These are phyloP conservation scores for Caryopteris hybrid DNA, from an alignment of 305 asterid species.

Conservation along the genomic window DNA sequence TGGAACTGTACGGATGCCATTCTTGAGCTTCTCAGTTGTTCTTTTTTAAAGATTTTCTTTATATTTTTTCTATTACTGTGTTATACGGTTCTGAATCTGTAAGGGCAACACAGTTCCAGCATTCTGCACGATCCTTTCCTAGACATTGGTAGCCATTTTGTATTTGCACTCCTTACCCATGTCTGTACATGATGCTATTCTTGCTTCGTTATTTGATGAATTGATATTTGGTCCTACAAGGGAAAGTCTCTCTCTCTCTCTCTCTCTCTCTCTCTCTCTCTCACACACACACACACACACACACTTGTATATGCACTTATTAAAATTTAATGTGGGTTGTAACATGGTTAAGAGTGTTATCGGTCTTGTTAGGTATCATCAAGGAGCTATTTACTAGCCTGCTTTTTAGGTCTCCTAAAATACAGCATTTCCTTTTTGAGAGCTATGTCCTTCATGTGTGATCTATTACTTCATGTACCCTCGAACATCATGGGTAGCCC, in stretches of 20 bases:
- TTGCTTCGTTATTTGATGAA: neutral
- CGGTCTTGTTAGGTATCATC: neutral
- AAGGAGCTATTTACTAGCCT: neutral
- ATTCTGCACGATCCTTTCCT: neutral
- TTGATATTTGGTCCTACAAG: neutral
- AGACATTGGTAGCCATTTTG: neutral
- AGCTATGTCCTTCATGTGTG: neutral
- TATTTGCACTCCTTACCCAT: neutral
- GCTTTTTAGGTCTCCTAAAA: neutral
- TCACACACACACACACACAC: neutral
- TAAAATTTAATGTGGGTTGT: neutral
- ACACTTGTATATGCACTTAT: neutral
- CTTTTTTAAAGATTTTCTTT: neutral
- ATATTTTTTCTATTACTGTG: neutral
- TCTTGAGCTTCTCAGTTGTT: neutral
- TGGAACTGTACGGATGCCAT: neutral
- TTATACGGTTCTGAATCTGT: neutral
- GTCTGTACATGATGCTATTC: neutral
- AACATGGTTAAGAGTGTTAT: neutral
- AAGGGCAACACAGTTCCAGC: neutral
- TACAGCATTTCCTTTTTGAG: neutral
- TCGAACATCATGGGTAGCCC: neutral
- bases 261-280: neutral
- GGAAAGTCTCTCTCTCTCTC: neutral
- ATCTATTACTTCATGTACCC: neutral